Conservation (phyloP, 768 basidiomycete genomes). For the Chalciporus piperatus region DNA sequence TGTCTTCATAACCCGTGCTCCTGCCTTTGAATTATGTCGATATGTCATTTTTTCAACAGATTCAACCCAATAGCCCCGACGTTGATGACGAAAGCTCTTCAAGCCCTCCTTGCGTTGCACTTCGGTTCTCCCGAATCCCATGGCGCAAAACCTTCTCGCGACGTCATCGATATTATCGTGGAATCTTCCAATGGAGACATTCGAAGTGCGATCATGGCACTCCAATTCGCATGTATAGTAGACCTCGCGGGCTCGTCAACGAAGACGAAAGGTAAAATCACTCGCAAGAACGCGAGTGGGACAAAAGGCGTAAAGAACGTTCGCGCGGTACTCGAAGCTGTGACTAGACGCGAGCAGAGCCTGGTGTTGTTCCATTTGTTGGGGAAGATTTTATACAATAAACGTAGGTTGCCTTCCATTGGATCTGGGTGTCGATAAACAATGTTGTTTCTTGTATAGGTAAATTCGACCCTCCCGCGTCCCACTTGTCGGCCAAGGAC, state of each 20-base stretch:
- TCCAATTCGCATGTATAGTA: constrained; percentile 77
- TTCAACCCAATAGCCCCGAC: constrained; percentile 94
- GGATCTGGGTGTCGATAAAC: background rate
- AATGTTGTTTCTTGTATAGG: constrained; percentile 40
- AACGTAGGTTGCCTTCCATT: constrained; percentile 53
- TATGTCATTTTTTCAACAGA: constrained; percentile 37
- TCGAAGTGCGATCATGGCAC: constrained; percentile 86
- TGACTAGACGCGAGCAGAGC: constrained; percentile 82
- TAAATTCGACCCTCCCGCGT: constrained; percentile 64
- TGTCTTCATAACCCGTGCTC: background rate
- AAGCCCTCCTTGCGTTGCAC: constrained; percentile 50
- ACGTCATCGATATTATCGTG: constrained; percentile 71
- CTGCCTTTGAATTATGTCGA: background rate
- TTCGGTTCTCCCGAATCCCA: constrained; percentile 33
- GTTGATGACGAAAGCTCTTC: constrained; percentile 75
- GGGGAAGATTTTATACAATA: constrained; percentile 94
- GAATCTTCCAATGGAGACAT: constrained; percentile 88
- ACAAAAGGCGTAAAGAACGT: constrained; percentile 16
- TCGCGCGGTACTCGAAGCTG: constrained; percentile 57
- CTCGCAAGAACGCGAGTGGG: constrained; percentile 30
- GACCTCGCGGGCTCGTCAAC: constrained; percentile 22
- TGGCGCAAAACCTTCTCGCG: constrained; percentile 49
- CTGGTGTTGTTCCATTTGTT: constrained; percentile 88
- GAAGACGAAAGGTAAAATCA: constrained; percentile 24
- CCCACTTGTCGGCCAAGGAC: constrained; percentile 60